These are phyloP conservation scores for Sonneratia alba DNA, from an alignment of 345 rosid genomes.

Conservation along the genomic window DNA sequence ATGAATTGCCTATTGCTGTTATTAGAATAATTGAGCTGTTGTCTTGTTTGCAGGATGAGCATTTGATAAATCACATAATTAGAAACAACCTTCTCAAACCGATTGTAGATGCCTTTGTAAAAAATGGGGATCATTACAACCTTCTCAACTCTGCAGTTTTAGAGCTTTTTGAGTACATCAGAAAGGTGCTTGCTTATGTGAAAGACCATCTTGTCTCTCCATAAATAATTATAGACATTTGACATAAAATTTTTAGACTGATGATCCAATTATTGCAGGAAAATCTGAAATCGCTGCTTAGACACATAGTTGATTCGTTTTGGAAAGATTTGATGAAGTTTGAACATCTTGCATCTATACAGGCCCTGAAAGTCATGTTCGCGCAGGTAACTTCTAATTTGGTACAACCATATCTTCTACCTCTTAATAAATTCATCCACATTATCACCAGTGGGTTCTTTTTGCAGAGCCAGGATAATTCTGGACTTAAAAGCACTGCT, in stretches of 20 bases:
- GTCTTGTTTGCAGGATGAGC: conserved; percentile 63
- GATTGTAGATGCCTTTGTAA: conserved; percentile 71
- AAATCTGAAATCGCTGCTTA: conserved; percentile 63
- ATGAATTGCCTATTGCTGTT: background rate
- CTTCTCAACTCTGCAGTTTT: conserved; percentile 81
- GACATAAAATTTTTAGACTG: background rate
- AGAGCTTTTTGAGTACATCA: conserved; percentile 86
- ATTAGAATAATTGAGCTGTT: background rate
- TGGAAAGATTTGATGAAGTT: conserved; percentile 67
- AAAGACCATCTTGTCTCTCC: background rate
- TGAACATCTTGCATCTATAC: conserved; percentile 47
- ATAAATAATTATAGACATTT: background rate
- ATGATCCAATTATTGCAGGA: conserved; percentile 39
- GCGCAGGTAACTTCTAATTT: conserved; percentile 50
- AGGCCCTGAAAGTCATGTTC: conserved; percentile 59
- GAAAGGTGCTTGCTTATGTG: conserved; percentile 45
- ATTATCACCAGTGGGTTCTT: background rate
- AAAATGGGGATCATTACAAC: conserved; percentile 84
- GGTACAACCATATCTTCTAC: background rate
- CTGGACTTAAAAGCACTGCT: conserved; percentile 41
- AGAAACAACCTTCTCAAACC: conserved; percentile 82
- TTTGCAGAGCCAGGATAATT: conserved; percentile 69
- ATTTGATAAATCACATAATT: conserved; percentile 63
- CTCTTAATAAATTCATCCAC: background rate
- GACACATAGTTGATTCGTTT: conserved; percentile 68